Evolutionary conservation across 345 rosid genomes (phyloP), one percentile per base, ranked within the genome.

Genomic region (Heritiera fomes): DNA sequence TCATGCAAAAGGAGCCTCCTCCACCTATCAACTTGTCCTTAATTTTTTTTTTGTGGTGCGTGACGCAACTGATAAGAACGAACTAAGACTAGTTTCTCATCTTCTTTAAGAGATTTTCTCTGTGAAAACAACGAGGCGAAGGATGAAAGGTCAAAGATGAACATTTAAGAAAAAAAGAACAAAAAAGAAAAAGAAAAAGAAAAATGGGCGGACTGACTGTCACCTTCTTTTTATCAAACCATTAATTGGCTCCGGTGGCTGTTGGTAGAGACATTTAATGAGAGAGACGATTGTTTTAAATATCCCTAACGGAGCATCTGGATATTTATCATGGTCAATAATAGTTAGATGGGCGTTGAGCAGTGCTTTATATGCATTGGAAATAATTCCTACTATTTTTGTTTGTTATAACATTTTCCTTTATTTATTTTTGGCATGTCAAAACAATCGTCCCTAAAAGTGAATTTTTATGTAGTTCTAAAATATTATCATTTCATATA

Each of bases 231-330:
- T 67, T 38, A 5, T 5, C 47, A 1, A 34, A 1, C 58, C 46
- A 82, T 62, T 79, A 60, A 59, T 77, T 73, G 68, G 49, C 55
- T 10, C 80, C 0, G 87, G 74, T 77, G 62, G 86, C 0, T 58
- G 90, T 82, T 86, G 87, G 87, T 73, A 9, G 87, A 10, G 18
- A 87, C 87, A 87, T 86, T 87, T 53, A 87, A 77, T 85, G 45
- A 40, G 49, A 47, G 69, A 56, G 77, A 78, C 80, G 75, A 79
- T n/a, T 74, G 17, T 7, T 47, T 69, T 47, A 6, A 28, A 13
- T 63, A 32, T 58, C 30, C 3, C 8, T 55, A 9, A 20, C 34
- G 9, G 11, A 23, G 3, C 15, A 10, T 30, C 40, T 10, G 7
- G 10, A 61, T 28, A 28, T 61, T 28, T 61, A 28, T 11, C 2